These are phyloP conservation scores for Blastomyces silverae DNA, from an alignment of 2,329 filamentous ascomycete species.

Conservation along the genomic window DNA sequence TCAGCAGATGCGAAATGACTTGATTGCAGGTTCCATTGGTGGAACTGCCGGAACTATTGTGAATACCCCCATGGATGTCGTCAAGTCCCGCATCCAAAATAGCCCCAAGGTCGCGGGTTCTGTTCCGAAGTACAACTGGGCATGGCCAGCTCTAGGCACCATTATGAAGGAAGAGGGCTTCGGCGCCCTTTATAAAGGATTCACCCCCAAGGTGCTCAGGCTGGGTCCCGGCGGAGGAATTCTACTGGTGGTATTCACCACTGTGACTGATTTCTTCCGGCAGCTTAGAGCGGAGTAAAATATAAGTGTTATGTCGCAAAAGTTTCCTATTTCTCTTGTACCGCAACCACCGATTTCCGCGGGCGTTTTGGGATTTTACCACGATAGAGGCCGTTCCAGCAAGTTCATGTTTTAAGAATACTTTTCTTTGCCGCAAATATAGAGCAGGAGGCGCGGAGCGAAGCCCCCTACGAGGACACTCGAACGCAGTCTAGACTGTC, in stretches of 20 bases:
- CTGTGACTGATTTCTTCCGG: conserved; percentile 73
- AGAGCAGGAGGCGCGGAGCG: neutral
- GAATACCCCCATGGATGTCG: conserved; percentile 94
- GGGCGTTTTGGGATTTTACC: neutral
- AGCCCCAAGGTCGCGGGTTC: conserved; percentile 73
- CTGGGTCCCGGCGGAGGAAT: conserved; percentile 63
- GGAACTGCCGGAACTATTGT: conserved; percentile 85
- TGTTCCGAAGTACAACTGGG: conserved; percentile 97
- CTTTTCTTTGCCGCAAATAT: neutral
- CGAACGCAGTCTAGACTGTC: too few species aligned
- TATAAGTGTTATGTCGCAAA: neutral
- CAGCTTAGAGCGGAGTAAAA: conserved; percentile 49
- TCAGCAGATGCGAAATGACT: conserved; percentile 75
- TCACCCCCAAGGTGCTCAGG: conserved; percentile 86
- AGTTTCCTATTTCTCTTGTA: neutral
- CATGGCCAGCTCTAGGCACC: conserved; percentile 75
- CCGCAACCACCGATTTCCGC: neutral
- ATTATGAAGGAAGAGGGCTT: conserved; percentile 94
- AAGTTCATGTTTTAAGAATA: conserved; percentile 1
- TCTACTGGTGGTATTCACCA: conserved; percentile 45
- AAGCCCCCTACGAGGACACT: too few species aligned
- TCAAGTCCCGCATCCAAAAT: conserved; percentile 98
- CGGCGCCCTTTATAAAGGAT: conserved; percentile 89
- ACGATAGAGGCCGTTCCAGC: neutral
- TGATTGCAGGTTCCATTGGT: conserved; percentile 78